Conservation (phyloP, 192 early-diverging fungal species). For the Dimargaris cristalligena region DNA sequence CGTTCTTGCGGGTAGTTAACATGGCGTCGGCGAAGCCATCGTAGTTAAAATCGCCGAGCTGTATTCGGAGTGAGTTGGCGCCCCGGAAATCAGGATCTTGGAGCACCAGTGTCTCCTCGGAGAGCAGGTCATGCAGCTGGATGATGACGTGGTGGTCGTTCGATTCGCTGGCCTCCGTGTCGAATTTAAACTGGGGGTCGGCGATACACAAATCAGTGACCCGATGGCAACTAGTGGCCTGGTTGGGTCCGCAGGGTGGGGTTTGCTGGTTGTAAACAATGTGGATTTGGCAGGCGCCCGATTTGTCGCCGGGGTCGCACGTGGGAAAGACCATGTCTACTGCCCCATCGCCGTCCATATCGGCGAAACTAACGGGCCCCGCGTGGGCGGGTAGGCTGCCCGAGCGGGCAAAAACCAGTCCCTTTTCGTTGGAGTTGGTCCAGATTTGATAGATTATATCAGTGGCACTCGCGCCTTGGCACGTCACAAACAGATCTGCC, state of each 20-base stretch:
- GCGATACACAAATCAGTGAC: slow-evolving; percentile 53
- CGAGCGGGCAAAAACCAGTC: slow-evolving; percentile 42
- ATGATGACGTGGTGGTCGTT: slow-evolving; percentile 12
- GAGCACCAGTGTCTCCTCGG: slow-evolving; percentile 27
- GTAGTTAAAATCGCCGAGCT: slow-evolving; percentile 66
- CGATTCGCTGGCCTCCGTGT: slow-evolving; percentile 20
- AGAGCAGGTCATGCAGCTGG: slow-evolving; percentile 22
- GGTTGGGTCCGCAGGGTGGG: slow-evolving; percentile 43
- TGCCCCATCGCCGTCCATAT: slow-evolving; percentile 34
- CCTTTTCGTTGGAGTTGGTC: slow-evolving; percentile 39
- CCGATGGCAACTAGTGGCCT: slow-evolving; percentile 38
- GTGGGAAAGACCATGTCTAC: slow-evolving; percentile 12
- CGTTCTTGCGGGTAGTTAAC: slow-evolving; percentile 35
- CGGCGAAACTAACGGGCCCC: slow-evolving; percentile 75
- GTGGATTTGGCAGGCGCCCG: slow-evolving; percentile 41
- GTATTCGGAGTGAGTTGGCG: slow-evolving; percentile 33
- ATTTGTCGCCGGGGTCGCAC: neutral
- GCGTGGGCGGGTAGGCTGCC: slow-evolving; percentile 41
- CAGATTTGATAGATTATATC: slow-evolving; percentile 54
- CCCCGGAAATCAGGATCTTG: slow-evolving; percentile 32
- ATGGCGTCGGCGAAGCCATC: slow-evolving; percentile 89
- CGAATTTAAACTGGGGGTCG: slow-evolving; percentile 48
- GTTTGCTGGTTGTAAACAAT: slow-evolving; percentile 68
- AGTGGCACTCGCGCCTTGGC: slow-evolving; percentile 22
- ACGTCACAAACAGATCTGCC: slow-evolving; percentile 56